Percentiles rank a stretch among this genome's conserved stretches.
Evolutionary conservation across 2,329 filamentous ascomycete species (phyloP).

Genomic region (Pseudogymnoascus sp.): DNA sequence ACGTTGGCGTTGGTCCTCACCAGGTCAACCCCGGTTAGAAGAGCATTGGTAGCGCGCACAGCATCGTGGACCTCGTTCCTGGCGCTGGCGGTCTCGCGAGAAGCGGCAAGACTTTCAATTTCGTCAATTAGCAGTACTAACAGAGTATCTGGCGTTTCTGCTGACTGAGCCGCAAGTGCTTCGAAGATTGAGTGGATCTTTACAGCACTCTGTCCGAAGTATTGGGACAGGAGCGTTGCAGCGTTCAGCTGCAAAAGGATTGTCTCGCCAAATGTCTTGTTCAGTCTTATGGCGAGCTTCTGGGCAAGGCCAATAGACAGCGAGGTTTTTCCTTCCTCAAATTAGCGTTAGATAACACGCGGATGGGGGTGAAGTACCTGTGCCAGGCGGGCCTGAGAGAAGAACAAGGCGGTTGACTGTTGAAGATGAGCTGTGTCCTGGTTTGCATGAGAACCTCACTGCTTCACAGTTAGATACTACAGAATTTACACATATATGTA

Average conservation of each 20-base stretch:
- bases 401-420: conserved; percentile 73
- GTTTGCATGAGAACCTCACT: conserved; percentile 20
- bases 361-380: conserved; percentile 40
- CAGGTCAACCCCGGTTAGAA: conserved; percentile 26
- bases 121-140: conserved; percentile 30
- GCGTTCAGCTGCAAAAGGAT: conserved; percentile 40
- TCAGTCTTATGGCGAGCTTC: conserved; percentile 40
- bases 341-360: background rate
- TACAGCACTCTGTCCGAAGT: conserved; percentile 40
- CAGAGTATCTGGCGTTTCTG: conserved; percentile 20
- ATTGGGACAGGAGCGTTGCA: conserved; percentile 38
- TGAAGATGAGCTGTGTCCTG: conserved; percentile 72
- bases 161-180: conserved; percentile 27
- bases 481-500: conserved; percentile 17
- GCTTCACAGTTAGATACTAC: background rate
- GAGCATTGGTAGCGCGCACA: conserved; percentile 28
- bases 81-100: conserved; percentile 19
- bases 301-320: conserved; percentile 88
- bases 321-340: conserved; percentile 60
- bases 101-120: conserved; percentile 28
- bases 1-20: conserved; percentile 21
- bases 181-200: conserved; percentile 37
- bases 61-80: conserved; percentile 26
- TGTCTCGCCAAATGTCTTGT: conserved; percentile 29
- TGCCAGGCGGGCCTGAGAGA: conserved; percentile 85